Evolutionary conservation across 805 yeast genomes (phyloP), one percentile per base, ranked within the genome.

Genomic region (Wickerhamomyces canadensis): DNA sequence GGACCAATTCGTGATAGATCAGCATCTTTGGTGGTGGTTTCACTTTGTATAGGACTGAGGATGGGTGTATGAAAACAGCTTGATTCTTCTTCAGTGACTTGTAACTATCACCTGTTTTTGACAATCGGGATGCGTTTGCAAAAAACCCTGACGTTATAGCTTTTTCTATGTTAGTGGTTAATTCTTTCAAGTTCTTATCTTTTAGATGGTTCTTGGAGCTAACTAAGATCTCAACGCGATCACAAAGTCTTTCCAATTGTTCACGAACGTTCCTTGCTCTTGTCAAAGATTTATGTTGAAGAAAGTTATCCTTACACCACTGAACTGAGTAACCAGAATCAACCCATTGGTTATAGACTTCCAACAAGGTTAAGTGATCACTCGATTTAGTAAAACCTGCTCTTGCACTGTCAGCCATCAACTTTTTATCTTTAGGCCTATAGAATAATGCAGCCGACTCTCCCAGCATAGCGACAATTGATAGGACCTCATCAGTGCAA

Each of bases 121-220:
- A 68, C 18, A 85, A 60, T 28, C 74, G 88, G 18, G 97, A 98
- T 33, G 85, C 95, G 65, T 93, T 97, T 93, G 94, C 88, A 69
- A 93, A 93, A 58, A 86, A 88, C 1, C 98, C 98, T 4, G 88
- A 74, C 3, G 86, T 76, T 37, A 93, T 65, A 0, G 98, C 93
- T 58, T 83, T 85, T 45, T 94, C 73, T 45, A 93, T 80, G 48
- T 85, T 83, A 43, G 71, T 75, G 57, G 79, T 80, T 58, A 83
- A 80, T 26, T 74, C 75, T 43, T 70, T 65, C 1, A 27, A 21
- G 15, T 27, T 34, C 19, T 54, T 61, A 9, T 49, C 51, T 5
- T 53, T 46, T 5, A 58, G 54, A 1, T 62, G 58, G 24, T 65
- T 55, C 12, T 60, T 54, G 4, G 53, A 48, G 26, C 56, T 60